phyloP scores from a whole-genome alignment of 768 basidiomycete species.

The Punctularia strigosozonata region DNA sequence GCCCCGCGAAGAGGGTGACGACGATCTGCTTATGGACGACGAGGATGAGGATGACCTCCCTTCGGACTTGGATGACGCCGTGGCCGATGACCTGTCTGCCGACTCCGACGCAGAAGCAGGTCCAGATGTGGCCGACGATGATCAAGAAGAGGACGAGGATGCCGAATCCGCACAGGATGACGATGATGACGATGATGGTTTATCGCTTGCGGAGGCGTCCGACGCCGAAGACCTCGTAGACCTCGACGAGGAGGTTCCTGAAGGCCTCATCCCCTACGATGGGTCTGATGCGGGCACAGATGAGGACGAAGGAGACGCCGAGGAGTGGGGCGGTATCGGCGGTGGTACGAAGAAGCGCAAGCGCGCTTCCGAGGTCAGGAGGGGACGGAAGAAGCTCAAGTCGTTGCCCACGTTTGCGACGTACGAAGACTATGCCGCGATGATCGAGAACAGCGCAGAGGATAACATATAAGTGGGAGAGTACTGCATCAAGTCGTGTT shows the following conservation, averaged over 20 bases:
- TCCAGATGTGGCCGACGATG: conserved; percentile 16
- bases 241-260: conserved; percentile 41
- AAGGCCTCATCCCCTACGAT: conserved; percentile 49
- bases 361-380: conserved; percentile 21
- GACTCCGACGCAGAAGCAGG: conserved; percentile 16
- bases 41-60: conserved; percentile 15
- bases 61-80: conserved; percentile 11
- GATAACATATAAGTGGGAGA: conserved; percentile 42
- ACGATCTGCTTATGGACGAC: conserved; percentile 19
- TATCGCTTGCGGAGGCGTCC: conserved; percentile 52
- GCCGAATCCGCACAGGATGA: conserved; percentile 21
- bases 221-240: conserved; percentile 63
- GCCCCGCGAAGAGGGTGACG: conserved; percentile 34
- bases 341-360: conserved; percentile 31
- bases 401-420: conserved; percentile 74
- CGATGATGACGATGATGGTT: conserved; percentile 29
- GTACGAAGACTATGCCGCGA: conserved; percentile 75
- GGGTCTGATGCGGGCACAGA: conserved; percentile 36
- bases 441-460: conserved; percentile 73
- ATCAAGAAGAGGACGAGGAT: conserved; percentile 20
- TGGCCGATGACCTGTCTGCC: conserved; percentile 14
- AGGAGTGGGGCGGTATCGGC: conserved; percentile 46
- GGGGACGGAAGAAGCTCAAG: conserved; percentile 53
- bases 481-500: too few relatives aligned
- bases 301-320: conserved; percentile 28